These are phyloP conservation scores for Biscutella laevigata DNA, from an alignment of 441 rosid genomes.

Conservation along the genomic window DNA sequence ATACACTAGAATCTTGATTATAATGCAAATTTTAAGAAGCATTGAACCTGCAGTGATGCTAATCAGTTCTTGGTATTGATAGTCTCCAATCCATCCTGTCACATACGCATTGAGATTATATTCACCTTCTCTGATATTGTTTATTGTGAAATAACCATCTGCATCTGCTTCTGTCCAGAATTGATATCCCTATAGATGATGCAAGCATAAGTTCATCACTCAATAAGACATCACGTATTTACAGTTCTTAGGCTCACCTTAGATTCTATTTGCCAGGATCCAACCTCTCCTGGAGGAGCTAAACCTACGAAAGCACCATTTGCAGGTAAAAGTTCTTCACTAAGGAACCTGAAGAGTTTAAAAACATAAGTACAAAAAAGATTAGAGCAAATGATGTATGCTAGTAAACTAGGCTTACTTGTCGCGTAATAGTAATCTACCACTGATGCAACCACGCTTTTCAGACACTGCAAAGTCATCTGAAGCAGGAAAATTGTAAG, in stretches of 20 bases:
- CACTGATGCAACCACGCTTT: conserved; percentile 57
- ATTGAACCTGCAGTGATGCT: conserved; percentile 40
- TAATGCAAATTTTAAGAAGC: background rate
- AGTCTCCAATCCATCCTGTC: conserved; percentile 55
- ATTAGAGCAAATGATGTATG: background rate
- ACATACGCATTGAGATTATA: conserved; percentile 58
- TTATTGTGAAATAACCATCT: conserved; percentile 37
- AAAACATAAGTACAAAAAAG: too few species aligned
- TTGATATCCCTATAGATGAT: conserved; percentile 42
- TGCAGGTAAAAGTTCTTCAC: conserved; percentile 35
- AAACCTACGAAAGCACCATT: conserved; percentile 59
- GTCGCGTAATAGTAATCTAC: conserved; percentile 55
- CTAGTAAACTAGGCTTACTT: too few species aligned
- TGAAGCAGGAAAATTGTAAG: conserved; percentile 60
- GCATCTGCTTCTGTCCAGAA: conserved; percentile 50
- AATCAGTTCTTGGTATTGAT: conserved; percentile 24
- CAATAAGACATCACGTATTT: too few species aligned
- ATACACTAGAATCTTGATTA: background rate
- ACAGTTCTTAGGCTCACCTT: too few species aligned
- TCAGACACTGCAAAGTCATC: conserved; percentile 44
- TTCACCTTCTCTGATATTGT: conserved; percentile 34
- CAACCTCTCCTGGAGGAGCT: conserved; percentile 59
- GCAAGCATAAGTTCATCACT: background rate
- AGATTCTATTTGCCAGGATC: conserved; percentile 77
- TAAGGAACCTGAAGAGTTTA: conserved; percentile 30